Evolutionary conservation across 202 grass and related monocot genomes (phyloP).

Genomic region (Zizania palustris): DNA sequence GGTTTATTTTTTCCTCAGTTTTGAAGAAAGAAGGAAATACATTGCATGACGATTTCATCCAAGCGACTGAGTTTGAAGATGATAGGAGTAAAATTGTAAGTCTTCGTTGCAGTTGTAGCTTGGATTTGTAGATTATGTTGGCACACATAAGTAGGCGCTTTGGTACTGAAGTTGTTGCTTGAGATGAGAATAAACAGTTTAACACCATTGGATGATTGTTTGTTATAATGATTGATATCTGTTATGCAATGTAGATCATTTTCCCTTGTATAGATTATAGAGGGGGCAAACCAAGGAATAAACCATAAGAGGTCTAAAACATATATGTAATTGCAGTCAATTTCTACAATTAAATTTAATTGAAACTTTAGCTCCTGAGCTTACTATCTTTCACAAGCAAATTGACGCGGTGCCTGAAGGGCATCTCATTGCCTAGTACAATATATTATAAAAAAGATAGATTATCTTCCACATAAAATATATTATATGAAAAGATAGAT

Average conservation of each 20-base stretch:
- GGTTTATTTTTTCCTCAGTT: slow-evolving; percentile 2
- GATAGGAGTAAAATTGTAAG: slow-evolving; percentile 22
- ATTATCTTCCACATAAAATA: too few species aligned
- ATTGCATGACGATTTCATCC: slow-evolving; percentile 13
- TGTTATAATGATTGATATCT: slow-evolving; percentile 24
- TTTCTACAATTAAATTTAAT: too few species aligned
- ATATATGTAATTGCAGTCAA: too few species aligned
- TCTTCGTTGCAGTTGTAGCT: slow-evolving; percentile 31
- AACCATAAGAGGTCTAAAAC: not conserved
- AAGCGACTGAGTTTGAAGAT: not conserved
- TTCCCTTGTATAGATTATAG: slow-evolving; percentile 56
- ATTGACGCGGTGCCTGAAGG: too few species aligned
- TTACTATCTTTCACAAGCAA: too few species aligned
- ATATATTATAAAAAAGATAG: too few species aligned
- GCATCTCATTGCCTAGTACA: too few species aligned
- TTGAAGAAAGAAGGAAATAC: not conserved
- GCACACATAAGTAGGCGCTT: slow-evolving; percentile 26
- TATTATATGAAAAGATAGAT: too few species aligned
- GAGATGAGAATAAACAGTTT: too few species aligned
- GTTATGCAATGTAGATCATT: slow-evolving; percentile 1
- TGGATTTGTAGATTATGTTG: slow-evolving; percentile 17
- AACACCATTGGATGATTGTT: not conserved
- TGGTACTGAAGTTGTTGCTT: slow-evolving; percentile 32
- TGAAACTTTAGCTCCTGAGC: too few species aligned
- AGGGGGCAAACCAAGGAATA: slow-evolving; percentile 17